phyloP scores from a whole-genome alignment of 495 filamentous ascomycete genomes.

The Tuber melanosporum region DNA sequence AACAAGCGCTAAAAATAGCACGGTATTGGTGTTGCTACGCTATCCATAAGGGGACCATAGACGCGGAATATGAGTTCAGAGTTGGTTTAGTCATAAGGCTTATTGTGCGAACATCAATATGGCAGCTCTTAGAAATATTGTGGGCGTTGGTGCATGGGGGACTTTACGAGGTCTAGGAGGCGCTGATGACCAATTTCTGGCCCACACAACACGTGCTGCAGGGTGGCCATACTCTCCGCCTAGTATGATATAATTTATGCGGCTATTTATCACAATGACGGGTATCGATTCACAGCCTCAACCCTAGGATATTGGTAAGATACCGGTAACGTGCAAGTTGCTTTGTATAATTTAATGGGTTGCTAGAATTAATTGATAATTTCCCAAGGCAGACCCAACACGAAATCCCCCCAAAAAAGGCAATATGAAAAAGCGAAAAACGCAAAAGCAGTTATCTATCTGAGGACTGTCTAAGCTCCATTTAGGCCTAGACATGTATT shows the following conservation, averaged over 20 bases:
- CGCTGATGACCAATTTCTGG: not conserved
- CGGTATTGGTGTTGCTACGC: not conserved
- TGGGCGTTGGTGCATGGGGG: not conserved
- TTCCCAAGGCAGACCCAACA: not conserved
- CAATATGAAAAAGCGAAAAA: not conserved
- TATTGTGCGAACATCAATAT: not conserved
- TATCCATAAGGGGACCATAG: not conserved
- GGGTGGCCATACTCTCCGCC: not conserved
- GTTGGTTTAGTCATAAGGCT: not conserved
- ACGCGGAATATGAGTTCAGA: not conserved
- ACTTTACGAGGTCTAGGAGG: not conserved
- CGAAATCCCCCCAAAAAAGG: not conserved
- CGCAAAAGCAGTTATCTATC: not conserved
- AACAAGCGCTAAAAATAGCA: not conserved
- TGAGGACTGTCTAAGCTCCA: not conserved
- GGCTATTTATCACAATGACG: not conserved
- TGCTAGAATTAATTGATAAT: not conserved
- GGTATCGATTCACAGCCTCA: not conserved
- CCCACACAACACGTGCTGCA: not conserved
- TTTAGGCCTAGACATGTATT: constrained; percentile 7
- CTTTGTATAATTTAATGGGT: not conserved
- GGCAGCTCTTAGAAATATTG: not conserved
- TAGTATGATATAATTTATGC: not conserved
- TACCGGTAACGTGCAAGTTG: not conserved
- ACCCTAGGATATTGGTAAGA: not conserved